These are phyloP conservation scores for Mycena belliarum DNA, from an alignment of 768 basidiomycete genomes.

Conservation along the genomic window DNA sequence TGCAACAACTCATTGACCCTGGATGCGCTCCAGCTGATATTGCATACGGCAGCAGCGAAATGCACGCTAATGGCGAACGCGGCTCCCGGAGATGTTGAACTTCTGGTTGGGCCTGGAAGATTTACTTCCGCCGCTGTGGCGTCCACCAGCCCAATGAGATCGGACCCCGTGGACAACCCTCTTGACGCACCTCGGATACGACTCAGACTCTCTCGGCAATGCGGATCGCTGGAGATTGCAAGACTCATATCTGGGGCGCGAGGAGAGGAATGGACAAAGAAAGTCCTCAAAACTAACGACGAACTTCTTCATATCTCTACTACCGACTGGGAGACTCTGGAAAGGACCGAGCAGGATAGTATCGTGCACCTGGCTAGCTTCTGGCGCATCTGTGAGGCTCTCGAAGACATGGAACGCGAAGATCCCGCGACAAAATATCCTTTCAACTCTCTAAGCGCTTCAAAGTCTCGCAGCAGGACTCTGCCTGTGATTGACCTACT, in stretches of 20 bases:
- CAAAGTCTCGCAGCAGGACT: constrained; percentile 1
- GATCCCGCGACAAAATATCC: not conserved
- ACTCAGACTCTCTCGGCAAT: constrained; percentile 38
- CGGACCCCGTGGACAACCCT: not conserved
- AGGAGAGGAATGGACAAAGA: constrained; percentile 44
- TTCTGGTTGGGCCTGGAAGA: constrained; percentile 39
- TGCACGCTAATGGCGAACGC: constrained; percentile 55
- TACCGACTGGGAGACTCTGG: constrained; percentile 27
- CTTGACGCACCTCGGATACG: constrained; percentile 32
- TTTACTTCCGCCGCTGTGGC: no score
- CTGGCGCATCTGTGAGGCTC: constrained; percentile 27
- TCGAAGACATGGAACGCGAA: constrained; percentile 16
- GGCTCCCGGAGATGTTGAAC: constrained; percentile 49
- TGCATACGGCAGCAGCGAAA: constrained; percentile 39
- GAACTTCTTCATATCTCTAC: constrained; percentile 25
- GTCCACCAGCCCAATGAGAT: constrained; percentile 8
- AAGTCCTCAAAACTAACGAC: constrained; percentile 24
- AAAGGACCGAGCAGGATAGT: constrained; percentile 29
- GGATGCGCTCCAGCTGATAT: constrained; percentile 38
- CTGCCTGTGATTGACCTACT: not conserved
- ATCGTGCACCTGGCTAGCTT: constrained; percentile 28
- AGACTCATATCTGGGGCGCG: constrained; percentile 29
- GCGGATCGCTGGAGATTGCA: constrained; percentile 37
- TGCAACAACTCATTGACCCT: not conserved
- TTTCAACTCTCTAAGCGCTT: not conserved